Evolutionary conservation across 768 basidiomycete genomes (phyloP).

Genomic region (Tulasnella sp.): DNA sequence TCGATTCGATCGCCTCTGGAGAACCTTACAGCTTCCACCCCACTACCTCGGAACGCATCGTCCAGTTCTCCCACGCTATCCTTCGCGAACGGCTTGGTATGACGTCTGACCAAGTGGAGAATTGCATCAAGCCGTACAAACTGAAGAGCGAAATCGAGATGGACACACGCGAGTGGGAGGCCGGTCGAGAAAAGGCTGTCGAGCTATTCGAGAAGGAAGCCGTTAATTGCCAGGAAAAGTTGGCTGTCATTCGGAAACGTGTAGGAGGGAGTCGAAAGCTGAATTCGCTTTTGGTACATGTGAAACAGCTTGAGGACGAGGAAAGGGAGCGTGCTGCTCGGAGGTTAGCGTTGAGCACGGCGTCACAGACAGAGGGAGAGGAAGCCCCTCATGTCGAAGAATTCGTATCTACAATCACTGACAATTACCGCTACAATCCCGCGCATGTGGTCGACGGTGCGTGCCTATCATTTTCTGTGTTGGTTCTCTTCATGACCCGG

Average conservation of each 20-base stretch:
- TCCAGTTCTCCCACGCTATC: conserved; percentile 86
- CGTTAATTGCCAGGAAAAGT: conserved; percentile 67
- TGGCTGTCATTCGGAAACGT: conserved; percentile 74
- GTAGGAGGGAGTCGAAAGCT: conserved; percentile 80
- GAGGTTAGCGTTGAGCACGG: conserved; percentile 30
- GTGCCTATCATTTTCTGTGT: conserved; percentile 21
- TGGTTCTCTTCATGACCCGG: conserved; percentile 4
- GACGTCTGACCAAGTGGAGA: conserved; percentile 98
- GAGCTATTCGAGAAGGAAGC: conserved; percentile 78
- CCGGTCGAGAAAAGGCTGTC: conserved; percentile 61
- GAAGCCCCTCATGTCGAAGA: conserved; percentile 31
- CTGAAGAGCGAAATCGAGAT: conserved; percentile 78
- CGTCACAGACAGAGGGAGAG: conserved; percentile 27
- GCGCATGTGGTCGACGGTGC: conserved; percentile 85
- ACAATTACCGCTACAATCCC: conserved; percentile 82
- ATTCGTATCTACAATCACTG: conserved; percentile 33
- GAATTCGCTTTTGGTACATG: conserved; percentile 63
- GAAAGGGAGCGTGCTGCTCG: conserved; percentile 50
- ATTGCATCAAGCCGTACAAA: conserved; percentile 99
- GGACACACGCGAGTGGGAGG: conserved; percentile 84
- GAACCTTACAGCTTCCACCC: conserved; percentile 94
- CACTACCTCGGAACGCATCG: conserved; percentile 72
- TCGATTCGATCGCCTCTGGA: conserved; percentile 74
- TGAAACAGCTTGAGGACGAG: conserved; percentile 66
- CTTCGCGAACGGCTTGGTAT: conserved; percentile 84